phyloP scores from a whole-genome alignment of 2,329 filamentous ascomycete genomes.

The Paraconiothyrium sp. region DNA sequence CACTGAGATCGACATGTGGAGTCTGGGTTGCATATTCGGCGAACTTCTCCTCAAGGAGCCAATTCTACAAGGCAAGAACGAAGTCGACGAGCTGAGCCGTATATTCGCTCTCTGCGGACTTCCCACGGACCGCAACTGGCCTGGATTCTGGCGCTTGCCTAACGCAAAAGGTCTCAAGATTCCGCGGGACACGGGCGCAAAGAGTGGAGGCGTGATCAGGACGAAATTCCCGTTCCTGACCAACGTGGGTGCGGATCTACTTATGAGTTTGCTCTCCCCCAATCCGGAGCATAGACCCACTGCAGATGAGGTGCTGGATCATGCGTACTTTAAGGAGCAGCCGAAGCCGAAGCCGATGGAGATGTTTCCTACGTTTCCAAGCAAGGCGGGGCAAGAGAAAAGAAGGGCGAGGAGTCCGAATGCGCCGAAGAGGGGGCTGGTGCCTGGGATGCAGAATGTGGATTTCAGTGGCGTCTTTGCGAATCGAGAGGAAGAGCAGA shows the following conservation, averaged over 20 bases:
- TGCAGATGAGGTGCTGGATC: conserved; percentile 77
- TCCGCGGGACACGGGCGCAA: conserved; percentile 48
- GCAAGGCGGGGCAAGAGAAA: conserved; percentile 91
- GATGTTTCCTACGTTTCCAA: conserved; percentile 97
- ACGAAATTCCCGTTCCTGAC: conserved; percentile 85
- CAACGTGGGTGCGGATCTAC: conserved; percentile 73
- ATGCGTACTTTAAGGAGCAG: conserved; percentile 88
- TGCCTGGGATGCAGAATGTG: conserved; percentile 60
- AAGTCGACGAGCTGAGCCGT: conserved; percentile 82
- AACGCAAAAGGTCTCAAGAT: conserved; percentile 84
- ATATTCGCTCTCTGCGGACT: conserved; percentile 92
- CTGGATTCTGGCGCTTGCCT: conserved; percentile 83
- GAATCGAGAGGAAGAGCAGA: conserved; percentile 58
- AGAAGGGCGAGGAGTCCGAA: conserved; percentile 78
- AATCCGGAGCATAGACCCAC: conserved; percentile 77
- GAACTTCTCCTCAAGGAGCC: conserved; percentile 87
- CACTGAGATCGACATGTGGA: conserved; percentile 90
- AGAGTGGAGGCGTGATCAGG: conserved; percentile 67
- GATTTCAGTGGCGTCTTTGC: conserved; percentile 62
- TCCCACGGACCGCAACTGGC: conserved; percentile 85
- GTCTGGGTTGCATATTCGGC: conserved; percentile 92
- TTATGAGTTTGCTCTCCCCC: conserved; percentile 75
- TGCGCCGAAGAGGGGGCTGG: conserved; percentile 81
- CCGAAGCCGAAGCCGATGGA: conserved; percentile 88
- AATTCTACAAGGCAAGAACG: conserved; percentile 86